Percentiles rank a stretch among this genome's conserved stretches.
Conservation (phyloP, 1,284 basidiomycete genomes). For the Fistulinella cinereoalba region DNA sequence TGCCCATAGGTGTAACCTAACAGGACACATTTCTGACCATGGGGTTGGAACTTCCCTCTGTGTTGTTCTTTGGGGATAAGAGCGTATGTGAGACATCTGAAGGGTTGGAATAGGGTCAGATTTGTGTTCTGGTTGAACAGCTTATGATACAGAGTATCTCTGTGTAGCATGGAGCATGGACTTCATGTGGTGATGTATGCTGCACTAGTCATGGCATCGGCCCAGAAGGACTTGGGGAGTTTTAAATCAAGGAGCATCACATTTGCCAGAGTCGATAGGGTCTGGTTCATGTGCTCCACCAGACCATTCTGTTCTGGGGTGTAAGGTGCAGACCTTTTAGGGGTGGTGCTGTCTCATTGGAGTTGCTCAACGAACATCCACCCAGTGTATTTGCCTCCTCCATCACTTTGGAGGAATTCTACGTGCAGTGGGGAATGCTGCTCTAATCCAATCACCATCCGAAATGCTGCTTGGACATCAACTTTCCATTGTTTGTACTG, state of each 20-base stretch:
- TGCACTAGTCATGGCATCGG: conserved; percentile 23
- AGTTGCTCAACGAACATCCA: conserved; percentile 27
- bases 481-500: conserved; percentile 21
- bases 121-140: neutral
- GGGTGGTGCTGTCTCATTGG: conserved; percentile 2
- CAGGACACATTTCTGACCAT: conserved; percentile 1
- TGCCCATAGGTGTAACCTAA: conserved; percentile 2
- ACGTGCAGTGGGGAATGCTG: neutral
- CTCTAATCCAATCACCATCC: conserved; percentile 13
- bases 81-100: neutral
- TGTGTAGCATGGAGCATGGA: neutral
- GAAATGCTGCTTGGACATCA: conserved; percentile 16
- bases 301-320: conserved; percentile 4
- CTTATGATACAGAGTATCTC: neutral
- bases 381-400: neutral
- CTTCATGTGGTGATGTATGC: conserved; percentile 6
- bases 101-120: neutral
- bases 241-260: conserved; percentile 23
- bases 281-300: conserved; percentile 27
- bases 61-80: conserved; percentile 1
- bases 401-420: neutral
- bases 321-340: neutral
- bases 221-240: no score
- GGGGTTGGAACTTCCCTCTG: neutral
- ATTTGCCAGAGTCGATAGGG: conserved; percentile 19